Base-by-base conservation (phyloP, 73 alveolate species). In the Paramecium caudatum region DNA sequence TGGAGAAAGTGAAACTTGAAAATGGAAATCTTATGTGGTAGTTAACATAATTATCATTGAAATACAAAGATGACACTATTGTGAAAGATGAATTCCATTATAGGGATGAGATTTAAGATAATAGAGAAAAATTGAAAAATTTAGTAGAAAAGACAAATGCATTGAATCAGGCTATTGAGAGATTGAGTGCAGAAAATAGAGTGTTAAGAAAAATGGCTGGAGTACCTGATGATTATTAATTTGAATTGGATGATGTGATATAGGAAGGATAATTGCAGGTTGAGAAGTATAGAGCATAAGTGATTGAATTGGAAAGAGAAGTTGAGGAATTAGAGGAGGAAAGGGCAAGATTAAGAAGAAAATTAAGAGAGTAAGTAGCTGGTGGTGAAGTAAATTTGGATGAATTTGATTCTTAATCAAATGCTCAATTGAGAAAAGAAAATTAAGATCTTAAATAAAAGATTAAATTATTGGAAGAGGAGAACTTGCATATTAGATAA, bases 151-250 rank as follows among this genome's bases (percentile, higher is more conserved):
- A 86, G 74, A 86, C 62, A 39, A 78, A 86, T 46, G 68, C 46
- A 5, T 47, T 86, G 47, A 41, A 37, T 15, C 43, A 74, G 33
- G 68, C 88, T 2, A 74, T 41, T 3, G 88, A 74, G 55, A 74
- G 88, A 74, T 74, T 74, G 25, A 74, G 69, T 16, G 95, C 98
- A 17, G 99, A 98, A 91, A 98, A 98, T 94, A 92, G 98, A 93
- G 95, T 94, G 10, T 93, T 98, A 74, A 95, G 99, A 84, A 95
- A 95, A 82, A 96, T 95, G 95, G 97, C 98, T 3, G 97, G 95
- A 90, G 99, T 98, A 15, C 99, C 99, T 2, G 99, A 98, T 45
- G 96, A 97, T 91, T 97, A 91, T 84, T 98, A 99, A 43, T 93
- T 95, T 39, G 96, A 96, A 78, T 84, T 95, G 33, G 97, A 96